Base-by-base conservation (phyloP, 345 rosid genomes). In the Gynandropsis gynandra region DNA sequence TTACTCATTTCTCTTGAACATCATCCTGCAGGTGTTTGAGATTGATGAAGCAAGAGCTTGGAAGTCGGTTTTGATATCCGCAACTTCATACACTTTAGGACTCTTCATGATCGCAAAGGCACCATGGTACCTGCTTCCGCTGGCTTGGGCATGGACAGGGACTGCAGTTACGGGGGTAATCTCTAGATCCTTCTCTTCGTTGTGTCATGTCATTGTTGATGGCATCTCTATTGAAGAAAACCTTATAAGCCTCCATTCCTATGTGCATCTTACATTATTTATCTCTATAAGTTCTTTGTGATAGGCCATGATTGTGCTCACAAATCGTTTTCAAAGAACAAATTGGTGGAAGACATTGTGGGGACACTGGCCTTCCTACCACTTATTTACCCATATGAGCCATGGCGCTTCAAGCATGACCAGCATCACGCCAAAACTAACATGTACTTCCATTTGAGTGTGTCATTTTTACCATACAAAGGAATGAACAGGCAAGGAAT, bases 291-390 rank as follows among this genome's bases (percentile, higher is more conserved):
- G 96, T 82, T 90, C 70, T 90, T 90, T 79, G 98, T 90, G 71
- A 82, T 90, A 77, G 98, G 98, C 32, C 98, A 90, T 36, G 98
- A 90, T 61, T 90, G 98, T 69, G 96, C 96, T 47, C 98, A 92
- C 72, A 87, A 87, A 61, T 80, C 95, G 60, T 92, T 90, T 72
- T 79, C 96, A 3, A 85, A 65, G 74, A 90, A 79, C 79, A 90
- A 90, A 73, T 65, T 87, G 41, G 47, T 84, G 64, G 98, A 90
- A 75, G 98, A 90, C 64, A 72, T 90, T 53, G 93, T 87, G 24
- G 96, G 98, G 65, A 90, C 95, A 32, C 83, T 87, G 56, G 93
- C 95, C 55, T 87, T 87, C 64, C 54, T 90, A 60, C 95, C 96
- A 0, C 71, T 90, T 44, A 86, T 87, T 35, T 90, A 90, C 67